Evolutionary conservation across 1,284 basidiomycete genomes (phyloP), one percentile per base, ranked within the genome.

Genomic region (Thelephora terrestris): DNA sequence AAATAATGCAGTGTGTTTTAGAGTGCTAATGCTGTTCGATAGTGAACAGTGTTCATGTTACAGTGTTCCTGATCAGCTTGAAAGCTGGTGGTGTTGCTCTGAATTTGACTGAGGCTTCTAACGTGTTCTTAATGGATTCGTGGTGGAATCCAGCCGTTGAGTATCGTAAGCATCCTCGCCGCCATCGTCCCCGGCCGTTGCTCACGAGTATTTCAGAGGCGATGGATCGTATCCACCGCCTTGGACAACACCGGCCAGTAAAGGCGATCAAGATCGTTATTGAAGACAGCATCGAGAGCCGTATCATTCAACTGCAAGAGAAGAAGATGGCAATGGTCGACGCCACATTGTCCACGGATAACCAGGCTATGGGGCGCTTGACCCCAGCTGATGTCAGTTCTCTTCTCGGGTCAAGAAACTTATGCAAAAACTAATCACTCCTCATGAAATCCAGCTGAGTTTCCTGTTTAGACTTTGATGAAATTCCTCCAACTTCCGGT

Each of bases 61-160:
- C 93, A 4, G 91, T 99, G 12, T 99, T 99, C 73, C 77, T 99
- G 34, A 92, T 99, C 56, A 85, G 83, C 58, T 65, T 99, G 60
- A 99, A 98, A 67, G 95, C 96, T 0, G 95, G 95, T 40, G 94
- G 95, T 65, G 93, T 96, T 1, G 93, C 94, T 3, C 73, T 94
- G 44, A 96, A 97, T 64, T 65, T 97, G 58, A 94, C 91, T 0
- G 93, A 94, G 64, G 93, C 93, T 0, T 91, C 85, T 20, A 85
- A 90, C 43, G 91, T 95, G n/a, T 93, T 91, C 66, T 74, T 90
- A 50, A 89, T 86, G 86, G 89, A 87, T 62, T 87, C 82, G 56
- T 91, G 85, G 88, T 93, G 91, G 91, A 93, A 94, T 61, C 91
- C 91, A 12, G 85, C 87, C 17, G 85, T 78, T 53, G 55, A 21